phyloP scores from a whole-genome alignment of 768 basidiomycete genomes.

The Xerocomus brunneocitrinus region DNA sequence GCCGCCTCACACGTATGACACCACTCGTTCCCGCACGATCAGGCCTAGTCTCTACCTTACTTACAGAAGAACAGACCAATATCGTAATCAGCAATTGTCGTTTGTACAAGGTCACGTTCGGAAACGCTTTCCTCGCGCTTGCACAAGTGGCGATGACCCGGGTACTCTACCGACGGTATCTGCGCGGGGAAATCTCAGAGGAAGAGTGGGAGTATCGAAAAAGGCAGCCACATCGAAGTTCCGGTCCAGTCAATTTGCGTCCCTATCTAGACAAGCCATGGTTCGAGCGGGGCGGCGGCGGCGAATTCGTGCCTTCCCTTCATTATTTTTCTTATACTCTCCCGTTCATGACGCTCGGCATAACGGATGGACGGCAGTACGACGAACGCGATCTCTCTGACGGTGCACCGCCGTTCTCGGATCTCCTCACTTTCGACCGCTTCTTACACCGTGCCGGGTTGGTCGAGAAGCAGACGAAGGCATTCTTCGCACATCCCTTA shows the following conservation, averaged over 20 bases:
- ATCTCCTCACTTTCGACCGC: not conserved
- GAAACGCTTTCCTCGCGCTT: constrained; percentile 36
- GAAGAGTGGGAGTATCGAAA: constrained; percentile 52
- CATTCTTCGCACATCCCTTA: not conserved
- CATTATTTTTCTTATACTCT: not conserved
- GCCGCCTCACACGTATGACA: not conserved
- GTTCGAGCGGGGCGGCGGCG: not conserved
- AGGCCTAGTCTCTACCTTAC: not conserved
- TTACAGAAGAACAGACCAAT: not conserved
- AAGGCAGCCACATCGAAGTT: constrained; percentile 44
- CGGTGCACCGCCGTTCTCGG: not conserved
- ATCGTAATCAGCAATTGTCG: not conserved
- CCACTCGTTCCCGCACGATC: not conserved
- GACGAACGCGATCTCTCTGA: not conserved
- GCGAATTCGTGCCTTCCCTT: not conserved
- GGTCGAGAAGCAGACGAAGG: not conserved
- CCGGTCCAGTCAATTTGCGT: constrained; percentile 45
- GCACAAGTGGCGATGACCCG: constrained; percentile 52
- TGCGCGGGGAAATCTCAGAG: constrained; percentile 43
- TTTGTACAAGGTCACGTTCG: not conserved
- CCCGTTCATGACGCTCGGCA: constrained; percentile 17
- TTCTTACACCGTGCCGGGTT: not conserved
- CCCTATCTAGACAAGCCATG: not conserved
- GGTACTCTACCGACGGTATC: constrained; percentile 43
- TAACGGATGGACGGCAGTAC: not conserved